phyloP scores from a whole-genome alignment of 2,329 filamentous ascomycete species.

The Trichoderma koningii region DNA sequence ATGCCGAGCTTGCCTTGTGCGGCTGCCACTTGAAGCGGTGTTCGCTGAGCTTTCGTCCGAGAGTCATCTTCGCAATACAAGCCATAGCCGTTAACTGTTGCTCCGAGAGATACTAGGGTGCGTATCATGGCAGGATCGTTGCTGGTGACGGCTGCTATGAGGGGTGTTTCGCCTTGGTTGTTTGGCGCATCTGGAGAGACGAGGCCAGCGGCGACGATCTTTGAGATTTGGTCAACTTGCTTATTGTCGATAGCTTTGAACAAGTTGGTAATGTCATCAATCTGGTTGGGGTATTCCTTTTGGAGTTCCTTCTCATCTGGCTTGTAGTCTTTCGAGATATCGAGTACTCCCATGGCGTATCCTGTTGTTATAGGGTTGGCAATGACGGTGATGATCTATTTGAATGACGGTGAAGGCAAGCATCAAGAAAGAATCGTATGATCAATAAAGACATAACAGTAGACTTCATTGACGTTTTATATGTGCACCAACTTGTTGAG shows the following conservation, averaged over 20 bases:
- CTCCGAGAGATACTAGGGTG: constrained; percentile 26
- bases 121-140: constrained; percentile 18
- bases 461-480: too few relatives aligned
- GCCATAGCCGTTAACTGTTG: constrained; percentile 39
- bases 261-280: neutral
- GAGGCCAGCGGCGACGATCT: neutral
- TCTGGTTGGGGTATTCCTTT: too few relatives aligned
- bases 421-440: too few relatives aligned
- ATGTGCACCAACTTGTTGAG: neutral
- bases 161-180: constrained; percentile 10
- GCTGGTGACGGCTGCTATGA: constrained; percentile 6
- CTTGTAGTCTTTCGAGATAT: too few relatives aligned
- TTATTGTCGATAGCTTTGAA: constrained; percentile 5
- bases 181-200: constrained; percentile 6
- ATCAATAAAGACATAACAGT: neutral
- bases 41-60: constrained; percentile 41
- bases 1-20: constrained; percentile 44
- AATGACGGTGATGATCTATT: too few relatives aligned
- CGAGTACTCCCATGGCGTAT: neutral
- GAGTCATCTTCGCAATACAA: neutral
- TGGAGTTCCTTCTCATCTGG: too few relatives aligned
- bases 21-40: constrained; percentile 49
- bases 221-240: neutral
- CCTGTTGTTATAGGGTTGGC: neutral
- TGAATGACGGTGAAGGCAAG: too few relatives aligned